Conservation (phyloP, 768 basidiomycete species). For the Gymnopilus dilepis region DNA sequence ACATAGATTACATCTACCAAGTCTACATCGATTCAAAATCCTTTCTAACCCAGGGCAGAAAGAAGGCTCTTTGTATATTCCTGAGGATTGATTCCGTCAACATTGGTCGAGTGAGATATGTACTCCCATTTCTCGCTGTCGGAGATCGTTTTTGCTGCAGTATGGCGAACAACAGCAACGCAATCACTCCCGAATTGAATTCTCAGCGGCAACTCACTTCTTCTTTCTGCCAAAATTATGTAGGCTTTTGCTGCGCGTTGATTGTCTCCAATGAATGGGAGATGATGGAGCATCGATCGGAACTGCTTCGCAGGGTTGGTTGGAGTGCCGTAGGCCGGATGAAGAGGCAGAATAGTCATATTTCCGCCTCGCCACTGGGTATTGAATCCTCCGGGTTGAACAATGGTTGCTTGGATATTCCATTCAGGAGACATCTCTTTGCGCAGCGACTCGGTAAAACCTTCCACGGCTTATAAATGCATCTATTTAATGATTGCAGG, state of each 20-base stretch:
- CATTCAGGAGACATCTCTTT: conserved; percentile 45
- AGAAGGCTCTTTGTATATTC: conserved; percentile 5
- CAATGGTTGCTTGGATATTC: conserved; percentile 40
- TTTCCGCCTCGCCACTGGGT: conserved; percentile 26
- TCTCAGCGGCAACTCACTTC: conserved; percentile 25
- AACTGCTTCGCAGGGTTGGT: conserved; percentile 4
- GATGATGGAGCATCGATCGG: conserved; percentile 14
- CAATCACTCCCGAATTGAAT: conserved; percentile 31
- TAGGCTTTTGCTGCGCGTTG: conserved; percentile 25
- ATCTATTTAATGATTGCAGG: background rate
- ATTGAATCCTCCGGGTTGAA: conserved; percentile 31
- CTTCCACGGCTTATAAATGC: conserved; percentile 37
- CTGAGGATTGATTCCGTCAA: conserved; percentile 1
- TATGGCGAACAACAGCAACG: conserved; percentile 20
- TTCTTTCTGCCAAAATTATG: conserved; percentile 16
- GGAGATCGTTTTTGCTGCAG: conserved; percentile 4
- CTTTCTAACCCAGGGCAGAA: background rate
- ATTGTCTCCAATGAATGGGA: conserved; percentile 21
- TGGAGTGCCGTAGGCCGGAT: conserved; percentile 25
- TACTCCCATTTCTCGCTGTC: conserved; percentile 10
- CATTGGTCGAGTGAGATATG: conserved; percentile 7
- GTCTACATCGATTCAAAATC: no score
- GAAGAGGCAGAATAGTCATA: conserved; percentile 23
- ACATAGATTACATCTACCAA: no score
- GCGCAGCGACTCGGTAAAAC: conserved; percentile 36